These are phyloP conservation scores for Tylopilus balloui DNA, from an alignment of 768 basidiomycete species.

Conservation along the genomic window DNA sequence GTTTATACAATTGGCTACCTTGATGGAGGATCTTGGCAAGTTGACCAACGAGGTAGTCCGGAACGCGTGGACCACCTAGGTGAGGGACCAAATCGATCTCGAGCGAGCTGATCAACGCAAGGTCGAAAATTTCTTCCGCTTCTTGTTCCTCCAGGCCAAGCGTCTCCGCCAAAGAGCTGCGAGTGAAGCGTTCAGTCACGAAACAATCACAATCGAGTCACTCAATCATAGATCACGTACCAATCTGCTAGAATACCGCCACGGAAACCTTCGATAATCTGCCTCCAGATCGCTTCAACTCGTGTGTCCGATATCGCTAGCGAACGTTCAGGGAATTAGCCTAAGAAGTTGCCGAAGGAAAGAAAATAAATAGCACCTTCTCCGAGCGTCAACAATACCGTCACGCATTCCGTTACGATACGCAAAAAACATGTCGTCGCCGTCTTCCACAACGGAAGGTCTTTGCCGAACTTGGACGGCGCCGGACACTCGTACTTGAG, in stretches of 20 bases:
- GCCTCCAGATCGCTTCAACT: slow-evolving; percentile 81
- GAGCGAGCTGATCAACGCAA: slow-evolving; percentile 69
- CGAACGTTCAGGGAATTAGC: neutral
- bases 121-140: slow-evolving; percentile 80
- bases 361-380: slow-evolving; percentile 44
- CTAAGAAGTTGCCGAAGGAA: neutral
- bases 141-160: slow-evolving; percentile 64
- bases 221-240: slow-evolving; percentile 39
- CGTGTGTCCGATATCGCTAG: slow-evolving; percentile 58
- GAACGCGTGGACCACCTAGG: slow-evolving; percentile 62
- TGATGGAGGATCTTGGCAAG: slow-evolving; percentile 68
- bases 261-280: slow-evolving; percentile 73
- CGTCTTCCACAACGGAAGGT: slow-evolving; percentile 89
- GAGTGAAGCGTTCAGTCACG: neutral
- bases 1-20: slow-evolving; percentile 62
- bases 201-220: neutral
- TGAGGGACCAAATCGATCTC: slow-evolving; percentile 79
- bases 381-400: slow-evolving; percentile 47
- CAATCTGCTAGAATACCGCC: slow-evolving; percentile 84
- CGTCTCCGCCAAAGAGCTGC: slow-evolving; percentile 54
- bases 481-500: slow-evolving; percentile 93
- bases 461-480: slow-evolving; percentile 83
- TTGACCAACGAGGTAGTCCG: slow-evolving; percentile 64
- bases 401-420: slow-evolving; percentile 63
- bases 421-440: slow-evolving; percentile 77